These are phyloP conservation scores for Naganishia friedmannii DNA, from an alignment of 768 basidiomycete species.

Conservation along the genomic window DNA sequence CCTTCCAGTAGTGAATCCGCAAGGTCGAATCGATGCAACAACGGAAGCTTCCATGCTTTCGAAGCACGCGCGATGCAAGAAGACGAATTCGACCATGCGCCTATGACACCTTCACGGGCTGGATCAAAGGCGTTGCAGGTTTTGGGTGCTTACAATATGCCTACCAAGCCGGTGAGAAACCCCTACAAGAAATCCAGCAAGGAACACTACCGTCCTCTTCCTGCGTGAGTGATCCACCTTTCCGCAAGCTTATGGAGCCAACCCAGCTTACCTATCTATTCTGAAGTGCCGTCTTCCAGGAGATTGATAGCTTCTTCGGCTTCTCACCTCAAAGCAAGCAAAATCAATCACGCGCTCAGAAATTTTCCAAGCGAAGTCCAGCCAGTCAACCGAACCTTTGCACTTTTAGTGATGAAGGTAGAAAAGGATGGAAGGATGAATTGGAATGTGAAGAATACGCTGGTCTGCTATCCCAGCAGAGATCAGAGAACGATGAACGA, in stretches of 20 bases:
- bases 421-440: not conserved
- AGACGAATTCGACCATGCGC: not conserved
- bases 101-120: slow-evolving; percentile 27
- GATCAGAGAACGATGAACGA: not conserved
- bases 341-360: too few species aligned
- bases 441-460: not conserved
- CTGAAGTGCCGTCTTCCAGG: not conserved
- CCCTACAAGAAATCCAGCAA: not conserved
- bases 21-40: not conserved
- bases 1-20: slow-evolving; percentile 7
- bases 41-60: not conserved
- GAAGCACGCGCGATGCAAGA: not conserved
- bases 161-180: not conserved
- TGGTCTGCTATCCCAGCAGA: not conserved
- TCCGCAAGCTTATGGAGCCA: not conserved
- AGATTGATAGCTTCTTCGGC: slow-evolving; percentile 19
- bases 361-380: not conserved
- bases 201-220: slow-evolving; percentile 4
- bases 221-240: not conserved
- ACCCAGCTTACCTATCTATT: not conserved
- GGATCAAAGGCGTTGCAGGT: slow-evolving; percentile 27
- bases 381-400: not conserved
- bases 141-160: slow-evolving; percentile 13
- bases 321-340: slow-evolving; percentile 1
- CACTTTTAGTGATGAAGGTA: not conserved